Evolutionary conservation across 164 flowering plant species (phyloP).

Genomic region (Tetrastigma voinierianum): DNA sequence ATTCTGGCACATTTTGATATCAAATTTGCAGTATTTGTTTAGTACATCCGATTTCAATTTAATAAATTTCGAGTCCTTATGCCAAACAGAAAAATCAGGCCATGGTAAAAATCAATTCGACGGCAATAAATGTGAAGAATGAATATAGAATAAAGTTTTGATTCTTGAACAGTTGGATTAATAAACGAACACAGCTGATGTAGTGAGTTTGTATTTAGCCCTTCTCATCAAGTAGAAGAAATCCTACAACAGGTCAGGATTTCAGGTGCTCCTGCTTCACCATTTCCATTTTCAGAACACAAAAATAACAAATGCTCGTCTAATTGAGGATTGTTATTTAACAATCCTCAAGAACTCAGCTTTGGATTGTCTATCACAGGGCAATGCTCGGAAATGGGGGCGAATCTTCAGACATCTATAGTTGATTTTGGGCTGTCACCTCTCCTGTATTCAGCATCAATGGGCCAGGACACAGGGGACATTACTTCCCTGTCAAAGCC

Average conservation of each 20-base stretch:
- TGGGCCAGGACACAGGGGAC: conserved; percentile 33
- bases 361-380: background rate
- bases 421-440: conserved; percentile 6
- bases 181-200: conserved; percentile 2
- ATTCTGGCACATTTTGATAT: background rate
- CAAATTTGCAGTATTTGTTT: too few relatives aligned
- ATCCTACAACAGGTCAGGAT: background rate
- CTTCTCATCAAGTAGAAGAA: conserved; percentile 3
- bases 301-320: too few relatives aligned
- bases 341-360: background rate
- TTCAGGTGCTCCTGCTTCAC: background rate
- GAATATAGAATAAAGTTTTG: background rate
- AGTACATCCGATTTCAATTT: background rate
- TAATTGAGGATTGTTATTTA: background rate
- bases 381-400: background rate
- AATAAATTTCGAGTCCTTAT: background rate
- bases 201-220: background rate
- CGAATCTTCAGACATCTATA: conserved; percentile 3
- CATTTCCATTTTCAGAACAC: background rate
- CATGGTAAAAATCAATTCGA: background rate
- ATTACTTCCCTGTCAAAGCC: conserved; percentile 59
- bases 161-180: background rate
- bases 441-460: conserved; percentile 28
- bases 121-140: background rate
- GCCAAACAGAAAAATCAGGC: too few relatives aligned